Percentiles rank a stretch among this genome's conserved stretches.
Conservation (phyloP, 2,329 filamentous ascomycete species). For the Xylaria sp. region DNA sequence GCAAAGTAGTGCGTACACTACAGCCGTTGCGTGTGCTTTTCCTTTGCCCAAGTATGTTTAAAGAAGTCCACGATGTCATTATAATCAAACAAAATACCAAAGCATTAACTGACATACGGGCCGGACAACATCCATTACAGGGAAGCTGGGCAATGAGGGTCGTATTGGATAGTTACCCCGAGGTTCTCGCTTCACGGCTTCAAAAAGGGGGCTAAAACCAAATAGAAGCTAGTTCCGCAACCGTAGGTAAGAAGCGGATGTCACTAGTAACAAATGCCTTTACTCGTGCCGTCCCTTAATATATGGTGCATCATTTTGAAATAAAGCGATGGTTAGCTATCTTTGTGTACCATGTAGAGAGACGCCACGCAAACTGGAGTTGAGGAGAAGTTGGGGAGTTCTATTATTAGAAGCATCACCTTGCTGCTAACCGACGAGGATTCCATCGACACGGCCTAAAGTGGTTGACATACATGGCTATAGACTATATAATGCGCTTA, state of each 20-base stretch:
- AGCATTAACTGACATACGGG: neutral
- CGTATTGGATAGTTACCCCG: neutral
- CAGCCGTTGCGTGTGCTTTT: conserved; percentile 16
- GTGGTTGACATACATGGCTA: neutral
- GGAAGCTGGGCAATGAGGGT: neutral
- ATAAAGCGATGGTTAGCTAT: neutral
- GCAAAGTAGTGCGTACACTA: neutral
- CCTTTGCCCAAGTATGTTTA: conserved; percentile 9
- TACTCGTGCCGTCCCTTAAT: neutral
- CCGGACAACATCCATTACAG: neutral
- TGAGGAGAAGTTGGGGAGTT: conserved; percentile 1
- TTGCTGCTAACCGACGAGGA: conserved; percentile 4
- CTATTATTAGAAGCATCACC: conserved; percentile 24
- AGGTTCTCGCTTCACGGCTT: neutral
- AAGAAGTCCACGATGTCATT: neutral
- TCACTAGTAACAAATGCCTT: neutral
- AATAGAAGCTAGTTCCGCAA: neutral
- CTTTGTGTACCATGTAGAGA: neutral
- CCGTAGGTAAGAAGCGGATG: neutral
- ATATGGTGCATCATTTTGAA: neutral
- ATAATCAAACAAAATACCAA: neutral
- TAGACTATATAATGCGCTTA: neutral
- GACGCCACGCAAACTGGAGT: neutral
- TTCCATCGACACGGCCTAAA: neutral
- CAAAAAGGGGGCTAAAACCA: neutral